These are phyloP conservation scores for Phaeoacremonium minimum DNA, from an alignment of 2,329 filamentous ascomycete genomes.

Conservation along the genomic window DNA sequence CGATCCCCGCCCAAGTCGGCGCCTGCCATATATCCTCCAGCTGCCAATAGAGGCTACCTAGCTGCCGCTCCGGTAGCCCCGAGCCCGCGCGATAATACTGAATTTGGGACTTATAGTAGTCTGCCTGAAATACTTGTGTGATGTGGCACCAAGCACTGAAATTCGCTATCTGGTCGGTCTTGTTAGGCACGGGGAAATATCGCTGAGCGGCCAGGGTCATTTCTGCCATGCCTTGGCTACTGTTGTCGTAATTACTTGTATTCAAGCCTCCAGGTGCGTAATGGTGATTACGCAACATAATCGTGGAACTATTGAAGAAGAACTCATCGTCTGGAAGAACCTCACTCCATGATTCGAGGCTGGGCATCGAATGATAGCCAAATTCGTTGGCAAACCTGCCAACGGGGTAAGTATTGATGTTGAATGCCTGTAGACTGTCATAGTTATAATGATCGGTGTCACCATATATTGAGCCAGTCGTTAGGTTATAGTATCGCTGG, in stretches of 20 bases:
- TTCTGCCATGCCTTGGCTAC: conserved; percentile 42
- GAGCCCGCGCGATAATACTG: conserved; percentile 58
- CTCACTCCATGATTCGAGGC: conserved; percentile 52
- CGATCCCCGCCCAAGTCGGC: conserved; percentile 59
- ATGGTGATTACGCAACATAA: conserved; percentile 56
- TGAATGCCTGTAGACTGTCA: conserved; percentile 44
- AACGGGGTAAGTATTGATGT: conserved; percentile 49
- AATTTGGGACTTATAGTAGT: conserved; percentile 57
- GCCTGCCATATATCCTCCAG: conserved; percentile 63
- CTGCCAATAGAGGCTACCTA: conserved; percentile 61
- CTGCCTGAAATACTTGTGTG: conserved; percentile 61
- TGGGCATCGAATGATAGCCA: conserved; percentile 60
- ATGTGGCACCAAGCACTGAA: conserved; percentile 59
- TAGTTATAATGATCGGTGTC: conserved; percentile 62
- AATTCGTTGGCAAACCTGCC: conserved; percentile 62
- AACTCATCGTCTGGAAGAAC: conserved; percentile 46
- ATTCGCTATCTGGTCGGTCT: conserved; percentile 47
- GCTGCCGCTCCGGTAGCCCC: conserved; percentile 50
- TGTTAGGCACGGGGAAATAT: conserved; percentile 54
- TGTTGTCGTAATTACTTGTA: conserved; percentile 38
- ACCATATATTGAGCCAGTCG: conserved; percentile 49
- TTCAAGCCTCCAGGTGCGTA: conserved; percentile 44
- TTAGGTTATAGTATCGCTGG: conserved; percentile 51
- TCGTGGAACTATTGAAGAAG: conserved; percentile 50
- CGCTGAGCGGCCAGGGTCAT: conserved; percentile 52